Evolutionary conservation across 768 basidiomycete genomes (phyloP), one percentile per base, ranked within the genome.

Genomic region (Boletus tylopilopsis): DNA sequence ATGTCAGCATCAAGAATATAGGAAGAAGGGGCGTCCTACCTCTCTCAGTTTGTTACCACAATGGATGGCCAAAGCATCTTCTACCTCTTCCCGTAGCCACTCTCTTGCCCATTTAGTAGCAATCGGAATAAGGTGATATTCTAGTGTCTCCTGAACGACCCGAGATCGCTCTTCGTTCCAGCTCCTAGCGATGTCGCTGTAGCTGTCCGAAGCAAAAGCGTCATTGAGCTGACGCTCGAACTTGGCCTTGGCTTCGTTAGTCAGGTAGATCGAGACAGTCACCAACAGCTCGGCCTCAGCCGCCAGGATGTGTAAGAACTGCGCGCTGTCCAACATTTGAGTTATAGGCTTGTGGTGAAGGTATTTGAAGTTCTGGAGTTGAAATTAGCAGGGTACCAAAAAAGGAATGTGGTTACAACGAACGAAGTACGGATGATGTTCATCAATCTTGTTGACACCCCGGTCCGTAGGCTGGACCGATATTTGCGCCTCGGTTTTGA

Each of bases 281-380:
- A 98, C 82, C 42, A 98, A 76, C 48, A 87, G 84, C 45, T 95
- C 90, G n/a, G 81, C 71, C 67, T 99, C 95, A 2, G 96, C 96
- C 34, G 80, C 78, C 9, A 97, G 81, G 56, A 98, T 95, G 56
- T 91, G 84, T 22, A 97, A 75, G 70, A 94, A 97, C 58, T 94
- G 91, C 18, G 89, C 73, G 1, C 78, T 73, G 34, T 83, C 76
- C 33, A 83, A 59, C 81, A 95, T 85, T 5, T 83, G 77, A 24
- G 66, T 64, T 25, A 92, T 77, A 22, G 81, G 82, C 62, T 96
- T 98, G 52, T 86, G 77, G 23, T 77, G 72, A 24, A 97, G 77
- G 70, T 97, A 98, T 75, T 98, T 98, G 80, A 98, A 98, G 59
- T 82, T 85, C 95, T 99, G 30, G 35, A 40, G 29, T 32, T 40